Evolutionary conservation across 148 eudicot genomes (phyloP).

Genomic region (Amaranthus cruentus): DNA sequence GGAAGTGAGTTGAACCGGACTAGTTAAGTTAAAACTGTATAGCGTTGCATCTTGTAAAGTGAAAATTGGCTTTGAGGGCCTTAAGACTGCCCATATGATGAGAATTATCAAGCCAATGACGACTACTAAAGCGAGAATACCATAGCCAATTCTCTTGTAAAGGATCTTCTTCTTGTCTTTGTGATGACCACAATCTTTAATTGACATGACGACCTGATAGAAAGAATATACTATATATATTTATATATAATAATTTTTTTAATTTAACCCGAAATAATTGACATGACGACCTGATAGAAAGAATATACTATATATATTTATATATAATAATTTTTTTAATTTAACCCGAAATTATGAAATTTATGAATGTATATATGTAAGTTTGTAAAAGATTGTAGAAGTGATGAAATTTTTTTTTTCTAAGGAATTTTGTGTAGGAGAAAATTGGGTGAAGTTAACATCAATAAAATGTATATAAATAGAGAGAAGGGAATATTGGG

Average conservation of each 20-base stretch:
- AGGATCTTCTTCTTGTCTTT: constrained; percentile 26
- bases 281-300: constrained; percentile 18
- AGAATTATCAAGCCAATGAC: constrained; percentile 37
- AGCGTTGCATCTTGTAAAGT: constrained; percentile 66
- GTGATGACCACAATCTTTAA: constrained; percentile 57
- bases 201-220: constrained; percentile 24
- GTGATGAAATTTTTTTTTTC: neutral
- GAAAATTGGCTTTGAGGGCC: constrained; percentile 52
- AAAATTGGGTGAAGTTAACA: constrained; percentile 1
- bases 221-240: too few relatives aligned
- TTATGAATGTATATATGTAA: too few relatives aligned
- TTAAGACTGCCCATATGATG: constrained; percentile 49
- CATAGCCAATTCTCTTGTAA: constrained; percentile 17
- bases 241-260: neutral
- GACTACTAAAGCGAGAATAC: constrained; percentile 28
- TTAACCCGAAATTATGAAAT: neutral
- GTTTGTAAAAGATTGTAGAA: too few relatives aligned
- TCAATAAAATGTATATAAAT: constrained; percentile 6
- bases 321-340: neutral
- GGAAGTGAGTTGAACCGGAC: constrained; percentile 43
- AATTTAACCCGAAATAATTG: constrained; percentile 27
- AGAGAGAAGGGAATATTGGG: neutral
- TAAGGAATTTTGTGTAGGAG: neutral
- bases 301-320: too few relatives aligned
- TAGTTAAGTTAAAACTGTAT: constrained; percentile 50